phyloP scores from a whole-genome alignment of 306 rosid species.

The Prunus davidiana region DNA sequence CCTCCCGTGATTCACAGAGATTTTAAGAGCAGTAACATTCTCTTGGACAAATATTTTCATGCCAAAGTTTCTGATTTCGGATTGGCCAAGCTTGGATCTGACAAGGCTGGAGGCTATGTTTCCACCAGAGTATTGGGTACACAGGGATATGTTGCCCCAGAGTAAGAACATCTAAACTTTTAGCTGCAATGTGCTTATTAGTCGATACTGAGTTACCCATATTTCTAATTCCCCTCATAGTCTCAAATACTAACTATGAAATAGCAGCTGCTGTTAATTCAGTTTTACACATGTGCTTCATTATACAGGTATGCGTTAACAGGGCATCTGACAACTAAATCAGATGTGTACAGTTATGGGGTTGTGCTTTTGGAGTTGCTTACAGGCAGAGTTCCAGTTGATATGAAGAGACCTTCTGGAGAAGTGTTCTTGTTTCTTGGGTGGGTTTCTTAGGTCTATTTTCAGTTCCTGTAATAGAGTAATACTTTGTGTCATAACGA shows the following conservation, averaged over 20 bases:
- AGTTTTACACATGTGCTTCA: slow-evolving; percentile 5
- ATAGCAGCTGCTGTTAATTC: not conserved
- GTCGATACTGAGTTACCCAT: not conserved
- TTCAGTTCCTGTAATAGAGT: not conserved
- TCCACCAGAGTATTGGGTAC: slow-evolving; percentile 95
- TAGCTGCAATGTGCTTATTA: slow-evolving; percentile 7
- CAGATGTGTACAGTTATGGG: slow-evolving; percentile 92
- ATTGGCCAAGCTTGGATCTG: slow-evolving; percentile 88
- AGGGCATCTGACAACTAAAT: slow-evolving; percentile 92
- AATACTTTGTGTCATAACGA: not conserved
- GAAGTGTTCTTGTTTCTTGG: slow-evolving; percentile 95
- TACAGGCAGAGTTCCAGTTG: slow-evolving; percentile 91
- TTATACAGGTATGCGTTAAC: slow-evolving; percentile 87
- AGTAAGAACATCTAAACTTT: slow-evolving; percentile 47
- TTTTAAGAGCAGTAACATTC: slow-evolving; percentile 94
- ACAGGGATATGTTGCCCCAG: slow-evolving; percentile 92
- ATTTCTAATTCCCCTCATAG: not conserved
- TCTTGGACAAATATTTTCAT: slow-evolving; percentile 70
- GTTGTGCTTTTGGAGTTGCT: slow-evolving; percentile 92
- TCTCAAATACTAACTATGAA: not conserved
- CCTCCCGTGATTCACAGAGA: slow-evolving; percentile 97
- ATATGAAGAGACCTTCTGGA: slow-evolving; percentile 84
- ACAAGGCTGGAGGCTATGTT: slow-evolving; percentile 91
- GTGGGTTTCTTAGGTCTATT: slow-evolving; percentile 36
- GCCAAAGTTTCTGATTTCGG: slow-evolving; percentile 98